Evolutionary conservation across 768 basidiomycete genomes (phyloP).

Genomic region (Naematelia encephala): DNA sequence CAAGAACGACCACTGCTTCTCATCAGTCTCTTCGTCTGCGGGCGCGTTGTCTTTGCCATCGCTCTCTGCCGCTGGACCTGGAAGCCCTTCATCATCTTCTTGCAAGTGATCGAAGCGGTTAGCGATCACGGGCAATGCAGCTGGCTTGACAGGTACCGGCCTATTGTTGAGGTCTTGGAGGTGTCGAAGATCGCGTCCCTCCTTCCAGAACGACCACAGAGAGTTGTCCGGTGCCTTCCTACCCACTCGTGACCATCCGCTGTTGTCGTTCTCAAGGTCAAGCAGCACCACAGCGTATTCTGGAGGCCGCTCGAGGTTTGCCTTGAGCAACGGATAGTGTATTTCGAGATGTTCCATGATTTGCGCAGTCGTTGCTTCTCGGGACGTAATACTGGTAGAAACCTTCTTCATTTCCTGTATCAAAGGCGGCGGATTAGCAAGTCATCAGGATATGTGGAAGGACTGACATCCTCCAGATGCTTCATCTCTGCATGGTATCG

Average conservation of each 20-base stretch:
- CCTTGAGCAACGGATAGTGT: conserved; percentile 33
- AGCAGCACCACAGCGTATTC: neutral
- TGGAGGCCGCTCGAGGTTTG: conserved; percentile 5
- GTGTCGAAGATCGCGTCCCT: conserved; percentile 9
- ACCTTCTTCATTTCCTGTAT: conserved; percentile 54
- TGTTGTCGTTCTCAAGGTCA: neutral
- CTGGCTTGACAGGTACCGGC: neutral
- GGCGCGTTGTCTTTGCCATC: neutral
- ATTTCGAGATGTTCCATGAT: conserved; percentile 22
- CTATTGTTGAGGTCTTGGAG: neutral
- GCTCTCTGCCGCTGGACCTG: neutral
- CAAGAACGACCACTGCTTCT: conserved; percentile 4
- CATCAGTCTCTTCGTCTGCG: neutral
- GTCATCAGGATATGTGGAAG: conserved; percentile 53
- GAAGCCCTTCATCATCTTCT: neutral
- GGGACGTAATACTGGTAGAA: conserved; percentile 47
- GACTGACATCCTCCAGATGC: conserved; percentile 13
- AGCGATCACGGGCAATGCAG: neutral
- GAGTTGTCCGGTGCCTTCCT: neutral
- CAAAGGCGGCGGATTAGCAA: conserved; percentile 36
- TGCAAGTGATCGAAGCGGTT: conserved; percentile 7
- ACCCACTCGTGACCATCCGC: conserved; percentile 4
- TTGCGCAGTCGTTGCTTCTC: conserved; percentile 54
- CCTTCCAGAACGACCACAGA: conserved; percentile 10
- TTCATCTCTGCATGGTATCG: neutral